Percentiles rank a stretch among this genome's conserved stretches.
phyloP scores from a whole-genome alignment of 768 basidiomycete species.

The Tricholoma bakamatsutake region DNA sequence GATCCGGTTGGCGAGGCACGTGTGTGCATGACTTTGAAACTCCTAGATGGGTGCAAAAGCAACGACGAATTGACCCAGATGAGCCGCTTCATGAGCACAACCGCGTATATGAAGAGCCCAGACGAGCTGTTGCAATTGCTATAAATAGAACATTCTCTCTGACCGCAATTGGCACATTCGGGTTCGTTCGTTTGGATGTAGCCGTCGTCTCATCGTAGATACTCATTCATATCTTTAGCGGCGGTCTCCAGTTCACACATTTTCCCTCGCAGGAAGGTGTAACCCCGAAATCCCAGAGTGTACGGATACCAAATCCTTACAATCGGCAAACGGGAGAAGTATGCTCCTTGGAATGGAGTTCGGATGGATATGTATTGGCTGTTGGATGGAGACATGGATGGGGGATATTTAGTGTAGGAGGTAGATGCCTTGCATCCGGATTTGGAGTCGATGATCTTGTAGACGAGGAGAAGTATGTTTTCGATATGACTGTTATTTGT shows the following conservation, averaged over 20 bases:
- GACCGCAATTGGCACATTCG: slow-evolving; percentile 70
- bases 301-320: slow-evolving; percentile 60
- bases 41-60: slow-evolving; percentile 79
- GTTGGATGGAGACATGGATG: slow-evolving; percentile 90
- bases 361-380: slow-evolving; percentile 92
- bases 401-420: slow-evolving; percentile 87
- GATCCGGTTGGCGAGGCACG: slow-evolving; percentile 62
- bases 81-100: slow-evolving; percentile 23
- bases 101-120: slow-evolving; percentile 54
- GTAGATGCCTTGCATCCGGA: slow-evolving; percentile 76
- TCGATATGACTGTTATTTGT: not conserved
- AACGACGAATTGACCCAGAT: slow-evolving; percentile 48
- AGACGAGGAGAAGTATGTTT: slow-evolving; percentile 44
- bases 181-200: slow-evolving; percentile 44
- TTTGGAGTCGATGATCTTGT: slow-evolving; percentile 62
- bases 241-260: slow-evolving; percentile 57
- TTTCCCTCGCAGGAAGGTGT: slow-evolving; percentile 62
- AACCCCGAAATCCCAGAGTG: slow-evolving; percentile 51
- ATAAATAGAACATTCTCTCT: slow-evolving; percentile 80
- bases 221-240: slow-evolving; percentile 33
- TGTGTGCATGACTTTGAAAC: slow-evolving; percentile 73
- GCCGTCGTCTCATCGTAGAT: not conserved
- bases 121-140: slow-evolving; percentile 57
- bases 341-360: slow-evolving; percentile 80
- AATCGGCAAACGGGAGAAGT: slow-evolving; percentile 57